Percentiles rank a stretch among this genome's conserved stretches.
Conservation (phyloP, 441 rosid species). For the Mallotus japonicus region DNA sequence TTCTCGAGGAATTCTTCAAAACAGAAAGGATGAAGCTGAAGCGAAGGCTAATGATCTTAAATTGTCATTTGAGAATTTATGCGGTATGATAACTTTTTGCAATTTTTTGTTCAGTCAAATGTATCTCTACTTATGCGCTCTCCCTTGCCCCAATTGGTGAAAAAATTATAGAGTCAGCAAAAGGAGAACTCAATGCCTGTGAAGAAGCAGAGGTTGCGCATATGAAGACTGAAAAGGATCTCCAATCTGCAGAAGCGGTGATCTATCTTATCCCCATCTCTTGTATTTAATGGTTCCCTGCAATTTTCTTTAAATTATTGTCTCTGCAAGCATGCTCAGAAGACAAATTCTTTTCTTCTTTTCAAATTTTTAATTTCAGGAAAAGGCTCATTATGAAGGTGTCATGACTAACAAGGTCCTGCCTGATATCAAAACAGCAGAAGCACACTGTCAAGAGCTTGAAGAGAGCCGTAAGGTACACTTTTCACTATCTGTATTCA, state of each 20-base stretch:
- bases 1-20: slow-evolving; percentile 44
- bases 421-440: slow-evolving; percentile 64
- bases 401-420: slow-evolving; percentile 78
- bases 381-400: slow-evolving; percentile 69
- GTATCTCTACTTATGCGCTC: slow-evolving; percentile 6
- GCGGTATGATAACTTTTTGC: slow-evolving; percentile 48
- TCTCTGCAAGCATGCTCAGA: slow-evolving; percentile 25
- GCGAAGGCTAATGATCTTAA: slow-evolving; percentile 54
- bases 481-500: slow-evolving; percentile 16
- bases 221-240: slow-evolving; percentile 64
- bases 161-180: slow-evolving; percentile 60
- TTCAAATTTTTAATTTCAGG: slow-evolving; percentile 44
- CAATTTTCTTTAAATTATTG: slow-evolving; percentile 10
- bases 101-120: slow-evolving; percentile 14
- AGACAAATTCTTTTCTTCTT: slow-evolving; percentile 4
- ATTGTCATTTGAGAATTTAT: slow-evolving; percentile 55
- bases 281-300: slow-evolving; percentile 15
- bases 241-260: slow-evolving; percentile 61
- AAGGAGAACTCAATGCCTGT: slow-evolving; percentile 68
- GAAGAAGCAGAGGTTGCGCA: slow-evolving; percentile 78
- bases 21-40: slow-evolving; percentile 54
- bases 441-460: slow-evolving; percentile 55
- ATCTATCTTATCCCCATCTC: slow-evolving; percentile 16
- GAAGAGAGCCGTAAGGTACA: slow-evolving; percentile 58
- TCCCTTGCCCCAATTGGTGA: not conserved